Conservation (phyloP, 495 filamentous ascomycete species). For the Beverwykella pulmonaria region DNA sequence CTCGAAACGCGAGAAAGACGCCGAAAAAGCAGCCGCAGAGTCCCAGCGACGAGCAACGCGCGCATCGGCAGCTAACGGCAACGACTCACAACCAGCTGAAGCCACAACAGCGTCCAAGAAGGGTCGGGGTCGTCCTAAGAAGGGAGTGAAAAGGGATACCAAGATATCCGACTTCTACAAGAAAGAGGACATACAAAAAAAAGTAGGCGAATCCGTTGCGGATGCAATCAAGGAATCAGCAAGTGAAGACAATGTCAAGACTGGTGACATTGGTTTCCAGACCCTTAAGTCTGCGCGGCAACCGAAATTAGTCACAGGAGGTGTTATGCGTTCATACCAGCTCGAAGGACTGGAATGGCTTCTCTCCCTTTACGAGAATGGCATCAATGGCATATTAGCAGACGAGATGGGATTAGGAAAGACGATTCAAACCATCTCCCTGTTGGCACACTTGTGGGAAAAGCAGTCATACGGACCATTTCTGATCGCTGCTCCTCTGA, state of each 20-base stretch:
- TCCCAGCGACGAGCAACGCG: conserved; percentile 43
- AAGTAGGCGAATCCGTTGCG: conserved; percentile 55
- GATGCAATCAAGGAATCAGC: conserved; percentile 60
- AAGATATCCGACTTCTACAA: conserved; percentile 62
- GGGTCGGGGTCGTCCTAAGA: conserved; percentile 37
- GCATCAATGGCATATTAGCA: conserved; percentile 90
- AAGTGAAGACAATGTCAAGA: conserved; percentile 59
- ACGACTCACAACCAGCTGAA: background rate
- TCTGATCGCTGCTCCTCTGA: conserved; percentile 84
- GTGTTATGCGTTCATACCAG: conserved; percentile 91
- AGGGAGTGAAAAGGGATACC: conserved; percentile 40
- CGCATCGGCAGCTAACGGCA: conserved; percentile 26
- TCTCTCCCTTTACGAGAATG: conserved; percentile 82
- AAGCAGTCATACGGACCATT: conserved; percentile 86
- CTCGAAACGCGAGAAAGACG: conserved; percentile 46
- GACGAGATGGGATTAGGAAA: conserved; percentile 99
- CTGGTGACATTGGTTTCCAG: conserved; percentile 70
- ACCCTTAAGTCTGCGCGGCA: conserved; percentile 79
- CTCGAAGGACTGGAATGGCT: conserved; percentile 94
- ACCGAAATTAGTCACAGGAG: conserved; percentile 80
- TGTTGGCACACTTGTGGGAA: conserved; percentile 86
- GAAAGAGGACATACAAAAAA: conserved; percentile 58
- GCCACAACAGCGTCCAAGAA: conserved; percentile 30
- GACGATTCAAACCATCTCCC: conserved; percentile 89
- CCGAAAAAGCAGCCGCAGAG: conserved; percentile 45